Evolutionary conservation across 2,329 filamentous ascomycete species (phyloP).

Genomic region (Cladophialophora psammophila): DNA sequence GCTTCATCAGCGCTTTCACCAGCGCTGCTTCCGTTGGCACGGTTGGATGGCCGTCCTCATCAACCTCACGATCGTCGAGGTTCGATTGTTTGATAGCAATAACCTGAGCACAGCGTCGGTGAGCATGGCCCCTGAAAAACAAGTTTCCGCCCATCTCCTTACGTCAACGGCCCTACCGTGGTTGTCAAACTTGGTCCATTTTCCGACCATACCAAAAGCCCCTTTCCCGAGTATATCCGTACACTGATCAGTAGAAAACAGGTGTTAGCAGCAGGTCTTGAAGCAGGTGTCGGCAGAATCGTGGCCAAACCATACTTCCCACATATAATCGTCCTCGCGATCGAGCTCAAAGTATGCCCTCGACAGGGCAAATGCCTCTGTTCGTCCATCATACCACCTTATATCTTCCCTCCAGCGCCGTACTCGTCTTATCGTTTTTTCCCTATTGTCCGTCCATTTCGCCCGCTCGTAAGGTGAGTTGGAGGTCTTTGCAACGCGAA

Average conservation of each 20-base stretch:
- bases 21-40: slow-evolving; percentile 31
- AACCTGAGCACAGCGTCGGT: slow-evolving; percentile 11
- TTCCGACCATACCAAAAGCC: slow-evolving; percentile 32
- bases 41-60: slow-evolving; percentile 10
- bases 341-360: slow-evolving; percentile 11
- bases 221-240: slow-evolving; percentile 28
- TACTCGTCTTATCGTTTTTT: slow-evolving; percentile 8
- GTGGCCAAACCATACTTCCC: slow-evolving; percentile 26
- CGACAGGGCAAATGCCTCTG: slow-evolving; percentile 23
- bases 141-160: not conserved
- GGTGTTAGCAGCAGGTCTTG: slow-evolving; percentile 1
- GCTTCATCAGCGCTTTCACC: slow-evolving; percentile 18
- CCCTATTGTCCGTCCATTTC: slow-evolving; percentile 17
- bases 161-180: slow-evolving; percentile 26
- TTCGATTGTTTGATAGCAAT: slow-evolving; percentile 34
- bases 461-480: slow-evolving; percentile 12
- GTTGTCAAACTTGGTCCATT: slow-evolving; percentile 29
- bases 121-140: not conserved
- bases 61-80: slow-evolving; percentile 19
- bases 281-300: not conserved
- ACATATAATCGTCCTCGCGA: slow-evolving; percentile 10
- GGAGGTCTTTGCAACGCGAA: not conserved
- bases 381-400: slow-evolving; percentile 16
- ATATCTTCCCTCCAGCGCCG: slow-evolving; percentile 20
- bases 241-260: slow-evolving; percentile 20